Evolutionary conservation across 208 protist species (phyloP).

Genomic region (Leishmania braziliensis): DNA sequence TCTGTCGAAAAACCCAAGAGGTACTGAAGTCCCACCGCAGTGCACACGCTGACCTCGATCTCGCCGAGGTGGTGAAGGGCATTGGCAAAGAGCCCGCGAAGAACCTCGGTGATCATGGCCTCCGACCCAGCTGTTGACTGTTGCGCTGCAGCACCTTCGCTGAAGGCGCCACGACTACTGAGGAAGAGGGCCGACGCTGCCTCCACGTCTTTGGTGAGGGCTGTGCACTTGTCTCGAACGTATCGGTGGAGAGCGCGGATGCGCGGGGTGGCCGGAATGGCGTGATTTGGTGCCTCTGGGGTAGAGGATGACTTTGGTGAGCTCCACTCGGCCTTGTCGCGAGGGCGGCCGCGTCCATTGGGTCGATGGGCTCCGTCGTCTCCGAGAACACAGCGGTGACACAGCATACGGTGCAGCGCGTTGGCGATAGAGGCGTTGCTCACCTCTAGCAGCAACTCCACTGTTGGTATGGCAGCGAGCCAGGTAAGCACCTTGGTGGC

Average conservation of each 20-base stretch:
- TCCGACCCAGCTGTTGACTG: slow-evolving; percentile 11
- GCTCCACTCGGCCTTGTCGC: background rate
- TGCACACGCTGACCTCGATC: slow-evolving; percentile 62
- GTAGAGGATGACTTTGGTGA: background rate
- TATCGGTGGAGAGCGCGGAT: slow-evolving; percentile 39
- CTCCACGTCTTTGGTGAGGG: slow-evolving; percentile 48
- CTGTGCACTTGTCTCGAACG: slow-evolving; percentile 31
- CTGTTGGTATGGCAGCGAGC: slow-evolving; percentile 42
- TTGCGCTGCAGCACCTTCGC: slow-evolving; percentile 4
- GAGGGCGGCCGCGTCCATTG: background rate
- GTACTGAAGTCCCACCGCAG: slow-evolving; percentile 55
- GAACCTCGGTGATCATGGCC: slow-evolving; percentile 39
- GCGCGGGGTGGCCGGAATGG: slow-evolving; percentile 16
- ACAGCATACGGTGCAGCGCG: slow-evolving; percentile 62
- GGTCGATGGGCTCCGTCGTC: slow-evolving; percentile 7
- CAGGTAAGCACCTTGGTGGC: slow-evolving; percentile 55
- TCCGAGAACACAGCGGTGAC: slow-evolving; percentile 54
- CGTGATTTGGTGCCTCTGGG: no score
- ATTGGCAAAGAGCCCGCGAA: slow-evolving; percentile 39
- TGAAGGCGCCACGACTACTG: background rate
- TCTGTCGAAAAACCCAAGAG: slow-evolving; percentile 35
- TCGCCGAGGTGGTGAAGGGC: slow-evolving; percentile 55
- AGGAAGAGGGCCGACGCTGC: slow-evolving; percentile 33
- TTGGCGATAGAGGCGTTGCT: slow-evolving; percentile 63
- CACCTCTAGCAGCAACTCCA: slow-evolving; percentile 52